These are phyloP conservation scores for Pyrenophora teres DNA, from an alignment of 2,329 filamentous ascomycete genomes.

Conservation along the genomic window DNA sequence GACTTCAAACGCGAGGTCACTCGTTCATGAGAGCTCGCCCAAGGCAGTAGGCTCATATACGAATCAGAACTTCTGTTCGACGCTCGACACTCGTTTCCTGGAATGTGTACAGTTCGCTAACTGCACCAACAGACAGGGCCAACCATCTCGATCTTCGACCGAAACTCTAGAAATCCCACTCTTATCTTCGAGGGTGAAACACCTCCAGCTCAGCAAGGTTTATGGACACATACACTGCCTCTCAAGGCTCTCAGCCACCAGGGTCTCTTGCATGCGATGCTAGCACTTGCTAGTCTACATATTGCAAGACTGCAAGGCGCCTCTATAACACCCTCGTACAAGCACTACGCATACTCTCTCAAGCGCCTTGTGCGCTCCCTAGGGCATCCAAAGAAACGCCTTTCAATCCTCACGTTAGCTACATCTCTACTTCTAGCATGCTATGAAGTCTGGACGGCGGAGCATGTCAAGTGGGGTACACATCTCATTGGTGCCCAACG, in stretches of 20 bases:
- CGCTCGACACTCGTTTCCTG: too few species aligned
- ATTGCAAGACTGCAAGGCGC: constrained; percentile 79
- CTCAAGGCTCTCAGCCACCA: constrained; percentile 81
- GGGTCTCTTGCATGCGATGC: constrained; percentile 86
- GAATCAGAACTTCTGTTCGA: too few species aligned
- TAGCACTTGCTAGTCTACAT: constrained; percentile 84
- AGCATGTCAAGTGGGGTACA: constrained; percentile 94
- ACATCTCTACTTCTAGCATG: constrained; percentile 85
- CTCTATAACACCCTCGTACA: constrained; percentile 78
- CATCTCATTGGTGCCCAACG: constrained; percentile 85
- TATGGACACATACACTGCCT: constrained; percentile 75
- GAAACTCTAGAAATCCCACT: constrained; percentile 74
- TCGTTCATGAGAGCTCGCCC: too few species aligned
- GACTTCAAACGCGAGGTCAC: too few species aligned
- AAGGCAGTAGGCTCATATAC: too few species aligned
- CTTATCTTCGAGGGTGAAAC: constrained; percentile 62
- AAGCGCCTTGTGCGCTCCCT: constrained; percentile 79
- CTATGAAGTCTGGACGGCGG: constrained; percentile 92
- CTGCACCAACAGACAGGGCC: constrained; percentile 65
- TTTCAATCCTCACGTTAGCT: constrained; percentile 81
- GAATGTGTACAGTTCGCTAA: constrained; percentile 13
- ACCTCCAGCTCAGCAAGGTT: constrained; percentile 39
- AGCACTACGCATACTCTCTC: constrained; percentile 88
- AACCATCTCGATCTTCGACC: constrained; percentile 83
- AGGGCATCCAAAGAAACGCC: constrained; percentile 69